Percentiles rank a stretch among this genome's conserved stretches.
Evolutionary conservation across 148 eudicot species (phyloP).

Genomic region (Diospyros kaki): DNA sequence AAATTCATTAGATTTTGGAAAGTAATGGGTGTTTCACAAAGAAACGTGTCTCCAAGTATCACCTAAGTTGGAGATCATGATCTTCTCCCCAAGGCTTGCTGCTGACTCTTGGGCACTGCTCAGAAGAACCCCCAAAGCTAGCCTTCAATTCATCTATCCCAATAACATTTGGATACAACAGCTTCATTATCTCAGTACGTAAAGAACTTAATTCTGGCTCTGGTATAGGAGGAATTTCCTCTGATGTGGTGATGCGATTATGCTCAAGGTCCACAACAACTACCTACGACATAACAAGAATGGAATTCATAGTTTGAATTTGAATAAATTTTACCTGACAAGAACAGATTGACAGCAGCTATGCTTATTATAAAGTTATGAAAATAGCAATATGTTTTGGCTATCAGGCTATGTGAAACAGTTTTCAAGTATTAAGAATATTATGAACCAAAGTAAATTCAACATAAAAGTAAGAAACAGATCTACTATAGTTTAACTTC

Average conservation of each 20-base stretch:
- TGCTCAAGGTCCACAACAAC: constrained; percentile 94
- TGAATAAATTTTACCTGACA: not conserved
- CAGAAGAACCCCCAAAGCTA: constrained; percentile 37
- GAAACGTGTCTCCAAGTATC: constrained; percentile 10
- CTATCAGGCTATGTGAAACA: not conserved
- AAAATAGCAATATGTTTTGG: constrained; percentile 5
- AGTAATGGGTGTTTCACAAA: not conserved
- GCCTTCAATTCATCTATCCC: constrained; percentile 70
- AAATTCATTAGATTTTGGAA: not conserved
- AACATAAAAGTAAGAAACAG: not conserved
- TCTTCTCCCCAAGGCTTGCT: constrained; percentile 78
- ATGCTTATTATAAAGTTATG: not conserved
- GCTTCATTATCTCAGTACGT: constrained; percentile 69
- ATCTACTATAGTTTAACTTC: not conserved
- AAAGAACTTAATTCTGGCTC: constrained; percentile 83
- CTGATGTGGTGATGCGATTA: constrained; percentile 77
- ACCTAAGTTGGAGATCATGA: constrained; percentile 89
- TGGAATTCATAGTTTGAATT: not conserved
- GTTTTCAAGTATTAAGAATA: not conserved
- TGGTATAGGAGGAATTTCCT: constrained; percentile 94
- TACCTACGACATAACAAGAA: constrained; percentile 46
- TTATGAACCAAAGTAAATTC: not conserved
- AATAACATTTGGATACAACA: constrained; percentile 75
- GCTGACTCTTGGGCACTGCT: constrained; percentile 39
- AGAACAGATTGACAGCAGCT: not conserved